phyloP scores from a whole-genome alignment of 257 asterid species.

The Lycium barbarum region DNA sequence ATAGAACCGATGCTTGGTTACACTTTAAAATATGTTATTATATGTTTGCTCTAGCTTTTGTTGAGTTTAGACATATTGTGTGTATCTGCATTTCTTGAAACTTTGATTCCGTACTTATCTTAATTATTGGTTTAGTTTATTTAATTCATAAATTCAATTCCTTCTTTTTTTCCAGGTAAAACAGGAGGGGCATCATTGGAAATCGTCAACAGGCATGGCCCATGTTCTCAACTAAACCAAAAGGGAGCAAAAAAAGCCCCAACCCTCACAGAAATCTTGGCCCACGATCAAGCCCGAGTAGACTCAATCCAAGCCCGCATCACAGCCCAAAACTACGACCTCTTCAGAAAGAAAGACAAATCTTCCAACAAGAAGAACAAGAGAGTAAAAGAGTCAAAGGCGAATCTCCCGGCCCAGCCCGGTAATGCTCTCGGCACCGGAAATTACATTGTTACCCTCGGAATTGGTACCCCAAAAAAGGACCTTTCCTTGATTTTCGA shows the following conservation, averaged over 20 bases:
- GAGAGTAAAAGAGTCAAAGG: constrained; percentile 28
- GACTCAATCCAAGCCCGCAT: constrained; percentile 54
- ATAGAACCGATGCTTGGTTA: too few species aligned
- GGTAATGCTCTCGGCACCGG: constrained; percentile 61
- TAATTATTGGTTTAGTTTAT: too few species aligned
- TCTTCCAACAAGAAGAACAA: not conserved
- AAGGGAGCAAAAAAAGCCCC: constrained; percentile 29
- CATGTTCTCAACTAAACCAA: constrained; percentile 48
- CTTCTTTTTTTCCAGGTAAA: constrained; percentile 44
- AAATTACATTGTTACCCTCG: constrained; percentile 65
- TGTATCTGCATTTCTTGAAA: too few species aligned
- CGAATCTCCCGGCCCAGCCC: constrained; percentile 52
- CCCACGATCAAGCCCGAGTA: constrained; percentile 59
- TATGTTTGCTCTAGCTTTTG: too few species aligned
- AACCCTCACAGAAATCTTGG: constrained; percentile 52
- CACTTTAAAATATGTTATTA: too few species aligned
- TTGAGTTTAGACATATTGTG: too few species aligned
- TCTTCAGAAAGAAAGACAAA: not conserved
- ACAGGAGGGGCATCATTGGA: constrained; percentile 54
- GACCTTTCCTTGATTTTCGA: constrained; percentile 59
- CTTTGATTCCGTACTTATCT: too few species aligned
- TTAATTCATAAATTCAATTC: not conserved
- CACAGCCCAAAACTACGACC: not conserved
- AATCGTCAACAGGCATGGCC: constrained; percentile 62
- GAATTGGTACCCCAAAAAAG: constrained; percentile 69